Evolutionary conservation across 2,329 filamentous ascomycete species (phyloP), one percentile per base, ranked within the genome.

Genomic region (Trichophyton simii): DNA sequence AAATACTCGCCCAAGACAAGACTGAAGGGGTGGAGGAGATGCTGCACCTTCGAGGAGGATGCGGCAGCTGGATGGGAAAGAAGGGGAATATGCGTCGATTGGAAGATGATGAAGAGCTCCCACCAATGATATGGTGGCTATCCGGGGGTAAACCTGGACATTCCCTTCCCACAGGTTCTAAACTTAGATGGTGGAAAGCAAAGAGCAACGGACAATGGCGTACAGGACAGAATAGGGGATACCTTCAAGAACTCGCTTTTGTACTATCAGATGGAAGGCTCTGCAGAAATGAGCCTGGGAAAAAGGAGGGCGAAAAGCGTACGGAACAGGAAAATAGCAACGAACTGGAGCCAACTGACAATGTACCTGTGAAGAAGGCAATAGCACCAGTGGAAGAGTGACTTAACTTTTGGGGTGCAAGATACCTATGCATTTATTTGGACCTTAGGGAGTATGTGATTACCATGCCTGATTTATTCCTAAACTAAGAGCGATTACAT

Each of bases 301-400:
- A 31, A n/a, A 63, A 66, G 54, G 73, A 73, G 63, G 3, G 31
- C 11, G 25, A 41, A 41, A 20, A 36, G 15, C 4, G n/a, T 7
- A n/a, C 5, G 6, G 42, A 46, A 4, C n/a, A 20, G 8, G n/a
- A 3, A 41, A 34, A 57, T n/a, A 36, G 25, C 2, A 8, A 38
- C n/a, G 54, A n/a, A 31, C 28, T 31, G 28, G 28, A 31, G 22
- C 54, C 1, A 11, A 38, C 42, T 2, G 42, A 57, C 15, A 22
- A 36, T 22, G 7, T 52, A 22, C 2, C 28, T 36, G 54, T 13
- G 34, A 36, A 36, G 3, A 3, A 38, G 9, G 13, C 34, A 38
- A 38, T 13, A 13, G 34, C 34, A 38, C 9, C 34, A 13, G 34
- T 6, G 28, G 28, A 31, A 31, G 28, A 31, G 6, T 31, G 28